Percentiles rank a stretch among this genome's conserved stretches.
Conservation (phyloP, 2,329 filamentous ascomycete species). For the Gremmenia infestans region DNA sequence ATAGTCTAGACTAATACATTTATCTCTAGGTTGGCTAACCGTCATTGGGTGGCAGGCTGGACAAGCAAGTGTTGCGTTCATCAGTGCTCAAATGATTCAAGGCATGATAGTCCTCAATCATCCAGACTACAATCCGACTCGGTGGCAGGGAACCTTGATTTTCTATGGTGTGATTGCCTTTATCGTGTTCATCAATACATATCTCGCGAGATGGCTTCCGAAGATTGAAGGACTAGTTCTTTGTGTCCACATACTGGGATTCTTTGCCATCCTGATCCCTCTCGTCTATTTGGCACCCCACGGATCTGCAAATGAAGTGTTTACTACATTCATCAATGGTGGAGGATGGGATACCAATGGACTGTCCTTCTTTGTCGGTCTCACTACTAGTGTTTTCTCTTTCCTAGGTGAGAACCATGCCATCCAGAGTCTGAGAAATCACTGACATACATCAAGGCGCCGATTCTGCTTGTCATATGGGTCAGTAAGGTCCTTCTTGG, state of each 20-base stretch:
- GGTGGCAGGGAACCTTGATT: constrained; percentile 40
- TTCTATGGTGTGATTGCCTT: constrained; percentile 38
- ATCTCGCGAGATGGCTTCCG: constrained; percentile 41
- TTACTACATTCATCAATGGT: constrained; percentile 39
- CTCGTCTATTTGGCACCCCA: constrained; percentile 32
- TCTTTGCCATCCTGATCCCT: constrained; percentile 35
- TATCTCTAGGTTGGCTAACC: constrained; percentile 40
- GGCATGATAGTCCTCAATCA: constrained; percentile 36
- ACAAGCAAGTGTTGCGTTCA: constrained; percentile 32
- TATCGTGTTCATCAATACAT: constrained; percentile 41
- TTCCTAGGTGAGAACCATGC: constrained; percentile 29
- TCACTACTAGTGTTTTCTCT: constrained; percentile 34
- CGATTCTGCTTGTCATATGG: constrained; percentile 19
- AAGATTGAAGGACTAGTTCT: constrained; percentile 47
- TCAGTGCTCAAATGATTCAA: constrained; percentile 45
- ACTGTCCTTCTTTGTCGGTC: constrained; percentile 42
- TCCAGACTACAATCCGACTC: constrained; percentile 31
- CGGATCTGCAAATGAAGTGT: constrained; percentile 35
- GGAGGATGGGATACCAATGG: constrained; percentile 41
- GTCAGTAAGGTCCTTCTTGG: neutral
- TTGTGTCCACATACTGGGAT: constrained; percentile 41
- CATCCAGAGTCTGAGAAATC: too few relatives aligned
- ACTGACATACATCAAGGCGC: constrained; percentile 4
- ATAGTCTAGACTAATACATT: too few relatives aligned
- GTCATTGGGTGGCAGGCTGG: constrained; percentile 42